Evolutionary conservation across 2,329 filamentous ascomycete species (phyloP), one percentile per base, ranked within the genome.

Genomic region (Penicillium sp.): DNA sequence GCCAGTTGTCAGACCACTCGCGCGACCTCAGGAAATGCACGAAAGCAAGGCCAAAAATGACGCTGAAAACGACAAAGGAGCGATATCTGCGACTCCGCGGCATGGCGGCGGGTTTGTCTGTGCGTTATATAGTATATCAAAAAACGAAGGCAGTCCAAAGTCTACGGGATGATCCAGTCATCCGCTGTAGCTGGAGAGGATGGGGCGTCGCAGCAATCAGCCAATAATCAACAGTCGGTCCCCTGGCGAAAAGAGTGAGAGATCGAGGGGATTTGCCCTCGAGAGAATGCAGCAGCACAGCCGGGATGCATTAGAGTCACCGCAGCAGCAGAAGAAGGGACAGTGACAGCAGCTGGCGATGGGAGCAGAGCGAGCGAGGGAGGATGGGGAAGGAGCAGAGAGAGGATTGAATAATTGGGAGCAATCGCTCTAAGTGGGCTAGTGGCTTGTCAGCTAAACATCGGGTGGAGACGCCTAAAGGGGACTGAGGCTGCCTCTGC

Each of bases 21-120:
- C 71, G 73, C 58, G 79, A 75, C 49, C 72, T 71, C 33, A 74
- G 69, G 61, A 83, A 82, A 61, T 80, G 79, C 63, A 83, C 77
- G 53, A 84, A 68, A 3, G 77, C 66, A 42, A 78, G 65, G 40
- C 77, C 61, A 18, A 74, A 66, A 55, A 77, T 66, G 54, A 73
- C 65, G 30, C 76, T 75, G 56, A 79, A 76, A 38, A 76, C 62
- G 52, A 80, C 60, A 55, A 77, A 75, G 33, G 75, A 64, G 56
- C 78, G 73, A 63, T 80, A 80, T 61, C 78, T 75, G 53, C 78
- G 77, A 77, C 64, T 40, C 54, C 76, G 76, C 64, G 79, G 68
- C 78, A 80, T 80, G 56, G 42, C 18, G 52, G 38, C 23, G 30
- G 40, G 18, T n/a, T 42, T 21, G n/a, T 18, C 12, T n/a, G 21